phyloP scores from a whole-genome alignment of 78 protist genomes.

The Emiliania huxleyi region DNA sequence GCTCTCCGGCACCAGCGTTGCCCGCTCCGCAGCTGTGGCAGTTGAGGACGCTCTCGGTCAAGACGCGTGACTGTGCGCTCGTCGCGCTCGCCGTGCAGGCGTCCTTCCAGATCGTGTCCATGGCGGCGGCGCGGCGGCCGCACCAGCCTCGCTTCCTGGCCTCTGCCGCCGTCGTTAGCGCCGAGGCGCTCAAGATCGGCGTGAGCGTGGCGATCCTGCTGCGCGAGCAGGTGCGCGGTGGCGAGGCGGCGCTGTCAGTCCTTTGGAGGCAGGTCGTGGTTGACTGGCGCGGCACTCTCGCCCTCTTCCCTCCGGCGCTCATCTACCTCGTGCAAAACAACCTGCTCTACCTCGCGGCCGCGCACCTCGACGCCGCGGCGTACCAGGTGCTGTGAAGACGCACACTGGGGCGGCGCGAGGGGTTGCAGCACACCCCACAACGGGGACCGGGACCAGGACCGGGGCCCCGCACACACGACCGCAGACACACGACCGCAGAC shows the following conservation, averaged over 20 bases:
- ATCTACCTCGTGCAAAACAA: constrained; percentile 33
- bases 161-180: neutral
- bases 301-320: neutral
- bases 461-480: neutral
- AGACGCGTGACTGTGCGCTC: too few species aligned
- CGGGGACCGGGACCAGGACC: neutral
- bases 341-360: neutral
- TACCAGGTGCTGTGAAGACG: constrained; percentile 10
- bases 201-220: neutral
- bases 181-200: neutral
- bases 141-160: neutral
- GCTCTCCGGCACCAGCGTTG: too few species aligned
- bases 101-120: neutral
- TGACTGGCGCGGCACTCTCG: neutral
- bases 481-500: too few species aligned
- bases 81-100: neutral
- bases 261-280: neutral
- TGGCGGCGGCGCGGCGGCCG: neutral
- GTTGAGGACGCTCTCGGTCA: too few species aligned
- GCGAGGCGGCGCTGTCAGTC: neutral
- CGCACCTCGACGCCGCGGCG: neutral
- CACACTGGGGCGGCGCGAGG: too few species aligned
- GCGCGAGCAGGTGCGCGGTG: too few species aligned
- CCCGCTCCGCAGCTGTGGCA: too few species aligned
- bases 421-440: too few species aligned